Conservation (phyloP, 2,329 filamentous ascomycete species). For the Exophiala viscosa region DNA sequence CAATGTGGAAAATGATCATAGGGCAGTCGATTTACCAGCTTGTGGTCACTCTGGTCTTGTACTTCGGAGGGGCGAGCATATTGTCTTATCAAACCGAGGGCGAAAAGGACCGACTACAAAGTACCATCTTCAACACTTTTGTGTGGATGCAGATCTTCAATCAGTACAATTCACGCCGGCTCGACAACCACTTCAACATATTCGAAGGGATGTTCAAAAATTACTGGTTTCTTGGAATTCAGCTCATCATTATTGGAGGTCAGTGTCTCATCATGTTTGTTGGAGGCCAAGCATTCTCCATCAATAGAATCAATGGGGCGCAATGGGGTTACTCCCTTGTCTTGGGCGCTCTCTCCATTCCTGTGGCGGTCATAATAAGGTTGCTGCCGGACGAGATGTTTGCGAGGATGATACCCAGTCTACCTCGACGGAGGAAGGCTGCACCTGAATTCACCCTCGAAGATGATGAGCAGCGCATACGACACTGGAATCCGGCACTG, state of each 20-base stretch:
- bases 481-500: slow-evolving; percentile 58
- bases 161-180: slow-evolving; percentile 61
- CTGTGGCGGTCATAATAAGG: slow-evolving; percentile 49
- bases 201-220: slow-evolving; percentile 57
- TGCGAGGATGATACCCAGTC: slow-evolving; percentile 38
- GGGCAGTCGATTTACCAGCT: slow-evolving; percentile 39
- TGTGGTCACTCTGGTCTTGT: slow-evolving; percentile 35
- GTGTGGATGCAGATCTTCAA: slow-evolving; percentile 74
- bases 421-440: slow-evolving; percentile 22
- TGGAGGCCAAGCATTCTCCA: slow-evolving; percentile 53
- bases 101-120: slow-evolving; percentile 50
- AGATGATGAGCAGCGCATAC: slow-evolving; percentile 41
- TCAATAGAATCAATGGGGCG: slow-evolving; percentile 46
- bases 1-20: slow-evolving; percentile 43
- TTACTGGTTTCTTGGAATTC: slow-evolving; percentile 57
- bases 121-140: slow-evolving; percentile 66
- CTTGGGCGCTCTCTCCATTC: slow-evolving; percentile 48
- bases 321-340: slow-evolving; percentile 57
- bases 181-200: slow-evolving; percentile 62
- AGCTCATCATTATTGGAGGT: slow-evolving; percentile 54
- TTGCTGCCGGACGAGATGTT: slow-evolving; percentile 52
- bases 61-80: slow-evolving; percentile 59
- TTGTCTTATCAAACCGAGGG: slow-evolving; percentile 46
- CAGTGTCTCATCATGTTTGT: slow-evolving; percentile 58
- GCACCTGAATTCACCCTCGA: slow-evolving; percentile 33